A percentile compares a stretch with the other conserved stretches of the same genome.
These are phyloP conservation scores for Ichthyophthirius multifiliis DNA, from an alignment of 169 alveolate genomes.

Conservation along the genomic window DNA sequence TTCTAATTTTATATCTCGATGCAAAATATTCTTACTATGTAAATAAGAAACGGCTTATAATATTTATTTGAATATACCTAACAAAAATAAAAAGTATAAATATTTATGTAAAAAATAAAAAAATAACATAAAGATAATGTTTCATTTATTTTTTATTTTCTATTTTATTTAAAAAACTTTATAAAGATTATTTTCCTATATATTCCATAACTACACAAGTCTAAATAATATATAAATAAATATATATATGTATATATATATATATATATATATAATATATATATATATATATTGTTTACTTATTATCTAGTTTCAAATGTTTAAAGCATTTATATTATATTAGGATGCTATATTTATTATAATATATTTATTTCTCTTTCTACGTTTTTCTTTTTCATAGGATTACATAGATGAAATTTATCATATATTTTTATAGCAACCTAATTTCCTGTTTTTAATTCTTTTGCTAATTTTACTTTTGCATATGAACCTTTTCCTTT, in stretches of 20 bases:
- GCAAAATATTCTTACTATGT: constrained; percentile 55
- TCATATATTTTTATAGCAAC: constrained; percentile 86
- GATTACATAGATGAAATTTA: constrained; percentile 53
- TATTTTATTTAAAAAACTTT: constrained; percentile 33
- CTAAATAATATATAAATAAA: background rate
- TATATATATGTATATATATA: too few relatives aligned
- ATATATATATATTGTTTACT: constrained; percentile 31
- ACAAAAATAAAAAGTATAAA: too few relatives aligned
- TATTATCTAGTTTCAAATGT: constrained; percentile 46
- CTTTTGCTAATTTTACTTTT: constrained; percentile 50
- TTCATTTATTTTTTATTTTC: constrained; percentile 44
- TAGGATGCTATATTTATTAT: constrained; percentile 42
- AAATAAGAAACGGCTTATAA: constrained; percentile 48
- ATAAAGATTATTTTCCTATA: constrained; percentile 36
- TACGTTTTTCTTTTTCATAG: constrained; percentile 44
- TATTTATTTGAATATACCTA: constrained; percentile 37
- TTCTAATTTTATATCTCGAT: constrained; percentile 79
- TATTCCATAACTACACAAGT: constrained; percentile 35
- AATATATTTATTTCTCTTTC: constrained; percentile 54
- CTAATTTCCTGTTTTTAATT: constrained; percentile 24
- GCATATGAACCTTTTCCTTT: constrained; percentile 65
- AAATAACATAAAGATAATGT: constrained; percentile 48
- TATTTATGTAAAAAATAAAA: too few relatives aligned
- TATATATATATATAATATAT: too few relatives aligned
- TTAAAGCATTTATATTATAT: constrained; percentile 1